Evolutionary conservation across 2,329 filamentous ascomycete genomes (phyloP), one percentile per base, ranked within the genome.

Genomic region (Aureobasidium sp.): DNA sequence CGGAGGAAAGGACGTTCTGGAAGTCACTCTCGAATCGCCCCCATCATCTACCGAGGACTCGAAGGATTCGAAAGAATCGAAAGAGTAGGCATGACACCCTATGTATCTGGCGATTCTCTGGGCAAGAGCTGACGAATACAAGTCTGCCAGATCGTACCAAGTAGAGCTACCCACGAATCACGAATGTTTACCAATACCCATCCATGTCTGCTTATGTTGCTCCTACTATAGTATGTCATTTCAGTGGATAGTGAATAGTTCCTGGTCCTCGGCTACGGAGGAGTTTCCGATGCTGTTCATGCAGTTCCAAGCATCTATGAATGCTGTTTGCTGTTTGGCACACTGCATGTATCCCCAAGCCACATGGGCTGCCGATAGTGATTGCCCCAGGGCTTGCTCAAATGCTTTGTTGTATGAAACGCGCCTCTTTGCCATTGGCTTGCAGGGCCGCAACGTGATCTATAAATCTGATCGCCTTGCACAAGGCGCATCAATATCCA

Each of bases 1-100:
- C 20, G 67, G 68, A 11, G 72, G 70, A 44, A 70, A 70, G 65
- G 73, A 75, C 63, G 69, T 72, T 15, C 65, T 75, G 48, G 72
- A 74, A 58, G 68, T 74, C 4, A 70, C 70, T 58, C 48, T 73
- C 34, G 57, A 62, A 59, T 34, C 22, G 14, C 56, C 59, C 17
- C 59, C 58, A 25, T 47, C 55, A 25, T 47, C 55, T 12, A 15
- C 55, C 8, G 55, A 58, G 20, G 55, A 58, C 12, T 58, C 55
- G 15, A 39, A 48, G 25, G 63, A 64, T 49, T 44, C 64, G 27
- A 64, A 64, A 52, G 62, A 64, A 47, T 48, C 64, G 48, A 64
- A 65, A 61, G 62, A 64, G 66, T 63, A 66, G 44, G 59, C 61
- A 55, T 20, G n/a, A n/a, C 15, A 53, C n/a, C 44, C 12, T 44